Percentiles rank a stretch among this genome's conserved stretches.
Evolutionary conservation across 2,329 filamentous ascomycete species (phyloP).

Genomic region (Colletotrichum incanum): DNA sequence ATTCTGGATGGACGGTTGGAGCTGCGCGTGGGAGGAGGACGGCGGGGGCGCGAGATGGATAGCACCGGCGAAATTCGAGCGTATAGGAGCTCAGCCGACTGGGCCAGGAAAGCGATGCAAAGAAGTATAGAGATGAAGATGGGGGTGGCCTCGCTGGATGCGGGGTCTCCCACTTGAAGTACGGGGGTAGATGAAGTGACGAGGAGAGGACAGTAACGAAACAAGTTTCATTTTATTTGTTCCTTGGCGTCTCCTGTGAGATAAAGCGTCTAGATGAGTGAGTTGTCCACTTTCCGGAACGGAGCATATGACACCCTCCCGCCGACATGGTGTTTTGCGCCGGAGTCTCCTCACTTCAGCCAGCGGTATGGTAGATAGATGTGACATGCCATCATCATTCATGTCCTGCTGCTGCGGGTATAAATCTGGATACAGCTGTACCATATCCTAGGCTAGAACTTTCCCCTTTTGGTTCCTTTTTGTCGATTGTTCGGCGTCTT

Average conservation of each 20-base stretch:
- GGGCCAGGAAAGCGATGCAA: neutral
- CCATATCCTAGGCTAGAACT: neutral
- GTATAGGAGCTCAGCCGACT: conserved; percentile 1
- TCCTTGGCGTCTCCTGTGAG: conserved; percentile 1
- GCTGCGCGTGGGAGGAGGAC: neutral
- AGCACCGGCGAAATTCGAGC: conserved; percentile 5
- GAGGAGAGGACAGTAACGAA: conserved; percentile 23
- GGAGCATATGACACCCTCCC: too few relatives aligned
- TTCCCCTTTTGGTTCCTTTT: neutral
- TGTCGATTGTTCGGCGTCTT: neutral
- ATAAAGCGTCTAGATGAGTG: neutral
- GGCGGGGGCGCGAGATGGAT: neutral
- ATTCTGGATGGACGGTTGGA: conserved; percentile 8
- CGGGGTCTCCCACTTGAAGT: neutral
- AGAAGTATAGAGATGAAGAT: conserved; percentile 14
- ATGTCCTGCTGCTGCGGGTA: conserved; percentile 24
- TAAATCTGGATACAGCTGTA: neutral
- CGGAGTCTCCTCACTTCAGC: neutral
- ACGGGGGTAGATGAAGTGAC: conserved; percentile 18
- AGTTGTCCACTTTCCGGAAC: neutral
- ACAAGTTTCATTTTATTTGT: conserved; percentile 5
- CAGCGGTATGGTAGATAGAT: neutral
- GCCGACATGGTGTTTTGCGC: neutral
- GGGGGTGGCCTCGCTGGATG: neutral
- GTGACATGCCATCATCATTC: conserved; percentile 2